Evolutionary conservation across 495 filamentous ascomycete species (phyloP).

Genomic region (Podospora tetraspora): DNA sequence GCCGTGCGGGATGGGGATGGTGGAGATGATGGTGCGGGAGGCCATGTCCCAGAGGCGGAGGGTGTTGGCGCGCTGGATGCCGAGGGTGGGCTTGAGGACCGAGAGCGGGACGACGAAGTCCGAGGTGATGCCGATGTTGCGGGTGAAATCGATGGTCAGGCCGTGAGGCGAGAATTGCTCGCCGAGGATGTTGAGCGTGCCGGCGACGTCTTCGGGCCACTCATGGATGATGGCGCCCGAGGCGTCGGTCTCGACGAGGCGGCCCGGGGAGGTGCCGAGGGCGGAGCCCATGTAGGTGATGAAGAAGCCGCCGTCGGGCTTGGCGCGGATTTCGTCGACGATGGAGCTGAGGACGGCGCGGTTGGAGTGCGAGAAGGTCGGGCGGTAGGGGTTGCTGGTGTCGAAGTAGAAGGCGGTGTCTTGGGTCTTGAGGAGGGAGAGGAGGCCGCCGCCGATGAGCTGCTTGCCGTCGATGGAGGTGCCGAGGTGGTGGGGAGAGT

Average conservation of each 20-base stretch:
- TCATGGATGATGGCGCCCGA: conserved; percentile 58
- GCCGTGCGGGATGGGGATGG: conserved; percentile 57
- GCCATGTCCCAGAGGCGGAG: conserved; percentile 55
- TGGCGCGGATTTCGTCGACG: conserved; percentile 59
- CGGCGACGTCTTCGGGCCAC: conserved; percentile 50
- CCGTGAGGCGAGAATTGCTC: conserved; percentile 59
- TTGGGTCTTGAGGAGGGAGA: conserved; percentile 59
- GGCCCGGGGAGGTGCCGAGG: conserved; percentile 52
- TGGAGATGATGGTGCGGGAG: conserved; percentile 50
- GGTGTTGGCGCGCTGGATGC: conserved; percentile 50
- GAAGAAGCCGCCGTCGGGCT: conserved; percentile 59
- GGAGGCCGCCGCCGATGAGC: conserved; percentile 53
- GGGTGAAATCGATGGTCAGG: conserved; percentile 53
- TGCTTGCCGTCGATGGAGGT: conserved; percentile 55
- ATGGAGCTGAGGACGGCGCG: conserved; percentile 52
- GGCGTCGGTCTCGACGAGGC: conserved; percentile 52
- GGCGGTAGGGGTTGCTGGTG: conserved; percentile 51
- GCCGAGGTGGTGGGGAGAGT: conserved; percentile 57
- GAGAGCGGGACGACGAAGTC: conserved; percentile 58
- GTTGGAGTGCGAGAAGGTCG: conserved; percentile 55
- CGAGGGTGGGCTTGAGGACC: conserved; percentile 54
- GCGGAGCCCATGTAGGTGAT: conserved; percentile 53
- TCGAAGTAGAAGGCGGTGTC: conserved; percentile 64
- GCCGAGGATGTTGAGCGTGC: conserved; percentile 50
- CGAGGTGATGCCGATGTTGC: conserved; percentile 53